Evolutionary conservation across 176 grass and related monocot genomes (phyloP).

Genomic region (Musa acuminata): DNA sequence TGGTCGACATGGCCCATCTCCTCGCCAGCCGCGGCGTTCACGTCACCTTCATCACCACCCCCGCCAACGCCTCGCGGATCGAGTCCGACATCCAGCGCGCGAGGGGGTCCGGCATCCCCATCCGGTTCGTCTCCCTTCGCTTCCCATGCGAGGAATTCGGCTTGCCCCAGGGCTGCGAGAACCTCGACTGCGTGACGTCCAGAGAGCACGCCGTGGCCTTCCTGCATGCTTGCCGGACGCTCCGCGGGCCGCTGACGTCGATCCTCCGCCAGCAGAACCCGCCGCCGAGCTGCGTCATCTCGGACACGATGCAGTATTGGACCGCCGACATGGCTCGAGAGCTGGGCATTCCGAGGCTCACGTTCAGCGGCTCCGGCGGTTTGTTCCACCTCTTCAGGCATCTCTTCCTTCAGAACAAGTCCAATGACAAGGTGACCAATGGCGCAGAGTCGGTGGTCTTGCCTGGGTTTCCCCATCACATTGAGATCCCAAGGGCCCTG

Average conservation of each 20-base stretch:
- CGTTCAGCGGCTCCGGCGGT: constrained; percentile 34
- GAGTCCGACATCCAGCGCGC: constrained; percentile 2
- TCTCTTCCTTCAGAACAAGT: background rate
- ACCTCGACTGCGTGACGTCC: constrained; percentile 32
- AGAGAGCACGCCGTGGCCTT: constrained; percentile 24
- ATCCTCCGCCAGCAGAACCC: constrained; percentile 24
- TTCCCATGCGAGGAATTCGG: constrained; percentile 44
- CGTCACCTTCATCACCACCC: constrained; percentile 59
- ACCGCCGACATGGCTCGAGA: constrained; percentile 45
- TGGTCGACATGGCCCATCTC: constrained; percentile 50
- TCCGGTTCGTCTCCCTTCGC: constrained; percentile 32
- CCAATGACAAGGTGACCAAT: background rate
- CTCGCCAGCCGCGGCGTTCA: constrained; percentile 40
- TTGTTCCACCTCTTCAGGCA: constrained; percentile 43
- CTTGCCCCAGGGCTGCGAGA: constrained; percentile 54
- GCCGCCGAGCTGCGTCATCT: constrained; percentile 56
- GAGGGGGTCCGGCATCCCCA: constrained; percentile 6
- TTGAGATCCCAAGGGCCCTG: constrained; percentile 26
- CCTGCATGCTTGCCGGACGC: constrained; percentile 29
- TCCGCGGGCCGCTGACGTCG: constrained; percentile 29
- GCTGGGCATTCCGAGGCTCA: constrained; percentile 39
- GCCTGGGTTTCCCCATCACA: background rate
- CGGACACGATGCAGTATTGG: constrained; percentile 42
- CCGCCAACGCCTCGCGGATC: constrained; percentile 41
- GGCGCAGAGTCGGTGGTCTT: background rate